Percentiles rank a stretch among this genome's conserved stretches.
These are phyloP conservation scores for Wickerhamia fluorescens DNA, from an alignment of 805 yeast species.

Conservation along the genomic window DNA sequence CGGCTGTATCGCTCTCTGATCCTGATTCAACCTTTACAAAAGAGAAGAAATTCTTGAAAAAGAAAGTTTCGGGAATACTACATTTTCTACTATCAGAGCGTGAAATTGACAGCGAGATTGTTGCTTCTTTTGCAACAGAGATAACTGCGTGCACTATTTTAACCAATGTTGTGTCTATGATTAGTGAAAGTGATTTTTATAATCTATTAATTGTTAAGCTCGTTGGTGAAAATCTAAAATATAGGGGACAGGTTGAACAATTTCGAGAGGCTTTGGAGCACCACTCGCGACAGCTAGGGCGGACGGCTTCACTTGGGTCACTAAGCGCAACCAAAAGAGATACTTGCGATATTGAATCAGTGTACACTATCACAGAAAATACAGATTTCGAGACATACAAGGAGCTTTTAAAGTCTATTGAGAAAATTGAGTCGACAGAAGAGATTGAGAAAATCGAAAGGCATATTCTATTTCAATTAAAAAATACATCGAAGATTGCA, in stretches of 20 bases:
- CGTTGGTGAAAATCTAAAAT: slow-evolving; percentile 60
- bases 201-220: slow-evolving; percentile 55
- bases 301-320: slow-evolving; percentile 1
- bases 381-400: slow-evolving; percentile 2
- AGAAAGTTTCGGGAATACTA: slow-evolving; percentile 34
- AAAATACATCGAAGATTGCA: slow-evolving; percentile 3
- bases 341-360: neutral
- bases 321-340: slow-evolving; percentile 1
- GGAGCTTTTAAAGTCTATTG: slow-evolving; percentile 1
- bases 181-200: slow-evolving; percentile 71
- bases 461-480: slow-evolving; percentile 5
- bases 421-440: slow-evolving; percentile 3
- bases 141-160: slow-evolving; percentile 44
- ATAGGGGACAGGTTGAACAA: slow-evolving; percentile 65
- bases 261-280: slow-evolving; percentile 63
- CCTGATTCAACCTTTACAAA: slow-evolving; percentile 22
- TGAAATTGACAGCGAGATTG: slow-evolving; percentile 44
- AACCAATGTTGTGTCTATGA: slow-evolving; percentile 47
- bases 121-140: slow-evolving; percentile 50
- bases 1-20: slow-evolving; percentile 39
- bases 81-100: slow-evolving; percentile 42
- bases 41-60: slow-evolving; percentile 45
- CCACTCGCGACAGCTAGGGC: slow-evolving; percentile 36
- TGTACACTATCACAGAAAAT: slow-evolving; percentile 7
- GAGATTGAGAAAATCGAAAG: slow-evolving; percentile 6